Percentiles rank a stretch among this genome's conserved stretches.
phyloP scores from a whole-genome alignment of 163 green algal genomes.

The Scenedesmus sp. region DNA sequence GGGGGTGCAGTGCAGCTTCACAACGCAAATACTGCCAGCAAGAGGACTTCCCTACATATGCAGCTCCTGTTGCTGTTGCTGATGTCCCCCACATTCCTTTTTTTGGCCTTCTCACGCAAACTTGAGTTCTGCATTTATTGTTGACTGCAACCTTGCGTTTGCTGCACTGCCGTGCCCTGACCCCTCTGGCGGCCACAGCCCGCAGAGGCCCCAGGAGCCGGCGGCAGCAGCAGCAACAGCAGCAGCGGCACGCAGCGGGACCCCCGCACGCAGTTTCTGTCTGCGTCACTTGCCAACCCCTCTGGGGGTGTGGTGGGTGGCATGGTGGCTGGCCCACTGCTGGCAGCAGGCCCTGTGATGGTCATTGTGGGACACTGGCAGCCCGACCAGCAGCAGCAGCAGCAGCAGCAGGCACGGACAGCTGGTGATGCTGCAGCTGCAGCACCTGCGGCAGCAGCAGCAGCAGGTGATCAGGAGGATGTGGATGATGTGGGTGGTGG shows the following conservation, averaged over 20 bases:
- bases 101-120: no score
- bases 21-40: no score
- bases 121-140: no score
- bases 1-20: no score
- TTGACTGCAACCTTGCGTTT: no score
- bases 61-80: no score
- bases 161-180: no score
- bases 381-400: background rate
- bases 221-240: background rate
- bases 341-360: constrained; percentile 18
- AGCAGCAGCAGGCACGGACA: background rate
- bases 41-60: no score
- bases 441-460: background rate
- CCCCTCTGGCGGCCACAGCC: background rate
- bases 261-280: constrained; percentile 15
- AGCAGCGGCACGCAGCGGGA: background rate
- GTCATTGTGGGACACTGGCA: constrained; percentile 7
- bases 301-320: constrained; percentile 16
- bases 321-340: constrained; percentile 14
- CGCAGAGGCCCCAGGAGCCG: background rate
- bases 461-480: background rate
- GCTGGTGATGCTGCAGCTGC: background rate
- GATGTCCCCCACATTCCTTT: no score
- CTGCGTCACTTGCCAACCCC: background rate
- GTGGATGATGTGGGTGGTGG: background rate